Evolutionary conservation across 305 asterid genomes (phyloP).

Genomic region (Rubia peregrina): DNA sequence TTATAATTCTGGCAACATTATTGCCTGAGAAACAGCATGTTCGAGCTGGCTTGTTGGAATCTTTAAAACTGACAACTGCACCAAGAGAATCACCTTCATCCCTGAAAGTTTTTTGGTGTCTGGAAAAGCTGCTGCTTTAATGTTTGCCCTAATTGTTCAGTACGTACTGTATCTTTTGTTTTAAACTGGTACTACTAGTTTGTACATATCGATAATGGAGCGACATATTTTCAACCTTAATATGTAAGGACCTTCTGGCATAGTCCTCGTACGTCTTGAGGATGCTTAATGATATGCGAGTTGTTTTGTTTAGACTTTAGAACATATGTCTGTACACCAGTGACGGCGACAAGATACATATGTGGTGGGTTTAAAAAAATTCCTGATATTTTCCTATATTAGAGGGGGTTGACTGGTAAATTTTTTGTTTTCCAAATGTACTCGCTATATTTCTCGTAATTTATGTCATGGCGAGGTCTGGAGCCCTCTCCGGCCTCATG

Average conservation of each 20-base stretch:
- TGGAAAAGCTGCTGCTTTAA: conserved; percentile 44
- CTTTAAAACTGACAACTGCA: conserved; percentile 90
- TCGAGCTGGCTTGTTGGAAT: conserved; percentile 93
- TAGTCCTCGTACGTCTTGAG: neutral
- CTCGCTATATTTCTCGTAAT: no score
- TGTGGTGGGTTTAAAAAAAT: no score
- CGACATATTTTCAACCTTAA: neutral
- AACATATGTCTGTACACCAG: no score
- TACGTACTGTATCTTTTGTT: neutral
- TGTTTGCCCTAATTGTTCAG: neutral
- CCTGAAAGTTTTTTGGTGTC: conserved; percentile 82
- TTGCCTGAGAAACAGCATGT: conserved; percentile 93
- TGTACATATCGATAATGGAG: neutral
- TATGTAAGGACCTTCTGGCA: neutral
- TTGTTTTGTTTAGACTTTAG: neutral
- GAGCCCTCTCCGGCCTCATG: no score
- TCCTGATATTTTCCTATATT: no score
- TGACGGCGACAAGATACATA: no score
- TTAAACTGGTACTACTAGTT: neutral
- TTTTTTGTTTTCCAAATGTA: no score
- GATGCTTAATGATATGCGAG: neutral
- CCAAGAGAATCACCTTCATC: conserved; percentile 84
- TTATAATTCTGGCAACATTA: conserved; percentile 9
- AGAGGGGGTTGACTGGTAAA: no score
- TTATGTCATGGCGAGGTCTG: no score